Conservation (phyloP, 257 asterid genomes). For the Solanum chilense region DNA sequence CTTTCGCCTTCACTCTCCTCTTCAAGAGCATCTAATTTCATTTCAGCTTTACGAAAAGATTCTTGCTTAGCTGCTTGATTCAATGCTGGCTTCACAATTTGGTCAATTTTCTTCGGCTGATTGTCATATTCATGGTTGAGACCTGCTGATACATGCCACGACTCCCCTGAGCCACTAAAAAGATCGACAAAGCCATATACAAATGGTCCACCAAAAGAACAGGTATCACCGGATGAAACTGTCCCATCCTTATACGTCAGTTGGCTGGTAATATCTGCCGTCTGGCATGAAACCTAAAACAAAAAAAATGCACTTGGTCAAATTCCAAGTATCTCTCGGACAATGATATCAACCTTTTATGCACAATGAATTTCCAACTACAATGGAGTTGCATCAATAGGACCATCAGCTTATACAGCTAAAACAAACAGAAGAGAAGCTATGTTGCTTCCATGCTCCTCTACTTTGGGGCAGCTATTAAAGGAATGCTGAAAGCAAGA, state of each 20-base stretch:
- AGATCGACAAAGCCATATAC: constrained; percentile 74
- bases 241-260: constrained; percentile 28
- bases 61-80: constrained; percentile 35
- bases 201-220: constrained; percentile 49
- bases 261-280: constrained; percentile 23
- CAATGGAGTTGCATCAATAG: not conserved
- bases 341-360: not conserved
- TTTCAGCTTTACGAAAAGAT: constrained; percentile 17
- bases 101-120: constrained; percentile 28
- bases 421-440: not conserved
- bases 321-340: not conserved
- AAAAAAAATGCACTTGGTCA: not conserved
- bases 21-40: constrained; percentile 44
- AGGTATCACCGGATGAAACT: constrained; percentile 19
- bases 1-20: constrained; percentile 73
- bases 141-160: constrained; percentile 45
- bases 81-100: constrained; percentile 27
- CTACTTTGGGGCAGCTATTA: not conserved
- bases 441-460: not conserved
- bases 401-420: not conserved
- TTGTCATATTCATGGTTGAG: constrained; percentile 21
- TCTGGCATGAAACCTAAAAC: constrained; percentile 27
- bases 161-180: constrained; percentile 91
- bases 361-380: not conserved
- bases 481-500: constrained; percentile 1